Evolutionary conservation across 2,329 filamentous ascomycete genomes (phyloP).

Genomic region (Parasarocladium wereldwijsianum): DNA sequence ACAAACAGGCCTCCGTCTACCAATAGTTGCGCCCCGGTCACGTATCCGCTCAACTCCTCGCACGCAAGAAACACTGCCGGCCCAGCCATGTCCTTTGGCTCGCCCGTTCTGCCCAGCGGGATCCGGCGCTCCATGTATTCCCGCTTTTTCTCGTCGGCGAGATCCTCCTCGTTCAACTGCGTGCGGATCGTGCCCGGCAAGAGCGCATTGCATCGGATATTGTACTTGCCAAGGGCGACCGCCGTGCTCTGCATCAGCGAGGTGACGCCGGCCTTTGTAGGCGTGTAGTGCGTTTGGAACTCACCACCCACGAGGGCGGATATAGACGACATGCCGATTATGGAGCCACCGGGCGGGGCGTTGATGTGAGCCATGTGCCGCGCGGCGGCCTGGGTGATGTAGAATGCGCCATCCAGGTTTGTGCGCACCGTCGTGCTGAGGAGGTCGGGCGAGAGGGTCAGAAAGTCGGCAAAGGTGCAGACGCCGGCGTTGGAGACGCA

Average conservation of each 20-base stretch:
- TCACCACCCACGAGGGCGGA: conserved; percentile 66
- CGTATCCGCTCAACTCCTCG: conserved; percentile 64
- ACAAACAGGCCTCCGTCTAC: conserved; percentile 86
- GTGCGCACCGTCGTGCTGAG: conserved; percentile 59
- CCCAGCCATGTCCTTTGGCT: conserved; percentile 60
- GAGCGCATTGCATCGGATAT: conserved; percentile 70
- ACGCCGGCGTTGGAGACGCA: conserved; percentile 84
- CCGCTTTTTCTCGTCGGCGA: conserved; percentile 58
- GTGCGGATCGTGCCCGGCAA: conserved; percentile 73
- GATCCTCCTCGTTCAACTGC: conserved; percentile 70
- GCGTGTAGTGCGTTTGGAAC: conserved; percentile 71
- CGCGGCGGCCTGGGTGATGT: conserved; percentile 71
- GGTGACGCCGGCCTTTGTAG: conserved; percentile 71
- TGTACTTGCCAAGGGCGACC: conserved; percentile 60
- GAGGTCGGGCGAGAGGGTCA: conserved; percentile 57
- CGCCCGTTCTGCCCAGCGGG: conserved; percentile 60
- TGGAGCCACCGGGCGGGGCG: conserved; percentile 55
- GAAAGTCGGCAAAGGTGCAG: conserved; percentile 76
- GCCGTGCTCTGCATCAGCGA: conserved; percentile 75
- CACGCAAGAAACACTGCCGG: conserved; percentile 76
- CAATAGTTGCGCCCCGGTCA: conserved; percentile 68
- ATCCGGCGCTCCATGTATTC: conserved; percentile 70
- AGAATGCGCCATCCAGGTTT: conserved; percentile 82
- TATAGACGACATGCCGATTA: conserved; percentile 64
- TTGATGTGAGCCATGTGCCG: conserved; percentile 59